These are phyloP conservation scores for Artemisia tridentata DNA, from an alignment of 129 eudicot species.

Conservation along the genomic window DNA sequence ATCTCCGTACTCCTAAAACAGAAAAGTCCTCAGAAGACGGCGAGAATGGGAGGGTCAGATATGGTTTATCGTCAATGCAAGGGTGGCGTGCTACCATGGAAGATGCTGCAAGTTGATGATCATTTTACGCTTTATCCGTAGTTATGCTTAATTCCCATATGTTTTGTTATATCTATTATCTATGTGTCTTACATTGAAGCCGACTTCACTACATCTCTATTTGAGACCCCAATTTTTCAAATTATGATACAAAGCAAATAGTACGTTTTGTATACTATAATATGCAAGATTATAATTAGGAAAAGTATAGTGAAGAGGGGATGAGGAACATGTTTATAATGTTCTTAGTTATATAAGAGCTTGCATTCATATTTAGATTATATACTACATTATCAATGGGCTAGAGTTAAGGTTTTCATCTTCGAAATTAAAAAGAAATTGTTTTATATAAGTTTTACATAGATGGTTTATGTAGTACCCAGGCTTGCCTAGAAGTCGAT, in stretches of 20 bases:
- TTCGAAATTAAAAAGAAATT: background rate
- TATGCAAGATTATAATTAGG: too few relatives aligned
- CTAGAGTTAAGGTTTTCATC: background rate
- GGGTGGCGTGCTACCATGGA: conserved; percentile 99
- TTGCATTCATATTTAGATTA: too few relatives aligned
- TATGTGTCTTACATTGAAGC: background rate
- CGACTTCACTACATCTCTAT: background rate
- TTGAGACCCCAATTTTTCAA: background rate
- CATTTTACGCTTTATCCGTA: background rate
- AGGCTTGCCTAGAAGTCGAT: background rate
- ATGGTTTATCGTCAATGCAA: conserved; percentile 95
- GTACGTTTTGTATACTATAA: too few relatives aligned
- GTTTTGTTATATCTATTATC: background rate
- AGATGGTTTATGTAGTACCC: background rate
- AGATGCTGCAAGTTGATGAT: conserved; percentile 73
- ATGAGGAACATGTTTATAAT: too few relatives aligned
- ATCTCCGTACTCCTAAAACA: conserved; percentile 91
- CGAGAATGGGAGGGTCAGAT: conserved; percentile 61
- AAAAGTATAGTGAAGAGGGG: too few relatives aligned
- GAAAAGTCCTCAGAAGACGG: conserved; percentile 96
- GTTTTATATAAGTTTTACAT: background rate
- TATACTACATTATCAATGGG: too few relatives aligned
- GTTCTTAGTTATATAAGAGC: too few relatives aligned
- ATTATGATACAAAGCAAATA: background rate
- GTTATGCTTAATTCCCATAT: background rate